phyloP scores from a whole-genome alignment of 345 rosid genomes.

The Limnanthes douglasii region DNA sequence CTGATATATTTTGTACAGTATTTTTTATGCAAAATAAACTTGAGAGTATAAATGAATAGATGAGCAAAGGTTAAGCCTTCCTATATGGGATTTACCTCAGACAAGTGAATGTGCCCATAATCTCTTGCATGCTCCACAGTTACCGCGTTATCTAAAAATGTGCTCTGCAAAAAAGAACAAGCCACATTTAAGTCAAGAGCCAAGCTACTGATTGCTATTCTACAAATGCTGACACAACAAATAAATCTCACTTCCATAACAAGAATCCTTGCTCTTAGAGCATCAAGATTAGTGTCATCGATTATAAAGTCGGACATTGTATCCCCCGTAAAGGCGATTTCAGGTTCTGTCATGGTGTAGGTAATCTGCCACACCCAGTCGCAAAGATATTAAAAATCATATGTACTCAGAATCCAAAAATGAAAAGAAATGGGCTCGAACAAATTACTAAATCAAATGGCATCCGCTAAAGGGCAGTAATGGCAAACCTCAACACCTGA shows the following conservation, averaged over 20 bases:
- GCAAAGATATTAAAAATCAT: conserved; percentile 3
- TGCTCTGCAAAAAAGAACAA: conserved; percentile 36
- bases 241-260: conserved; percentile 84
- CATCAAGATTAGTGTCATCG: conserved; percentile 52
- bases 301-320: conserved; percentile 63
- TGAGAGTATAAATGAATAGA: conserved; percentile 1
- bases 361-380: conserved; percentile 51
- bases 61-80: too few relatives aligned
- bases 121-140: conserved; percentile 78
- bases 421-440: background rate
- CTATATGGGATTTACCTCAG: conserved; percentile 50
- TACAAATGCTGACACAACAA: background rate
- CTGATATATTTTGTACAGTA: too few relatives aligned
- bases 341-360: conserved; percentile 37
- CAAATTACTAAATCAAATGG: background rate
- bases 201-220: background rate
- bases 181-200: conserved; percentile 3
- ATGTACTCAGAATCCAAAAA: background rate
- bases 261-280: conserved; percentile 65
- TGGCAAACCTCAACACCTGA: conserved; percentile 73
- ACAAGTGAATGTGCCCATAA: conserved; percentile 79
- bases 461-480: conserved; percentile 1
- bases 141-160: conserved; percentile 53
- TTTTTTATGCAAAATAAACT: too few relatives aligned
- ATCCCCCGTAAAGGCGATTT: conserved; percentile 96